Conservation (phyloP, 1,139 yeast genomes). For the Magnusiomyces fungicola region DNA sequence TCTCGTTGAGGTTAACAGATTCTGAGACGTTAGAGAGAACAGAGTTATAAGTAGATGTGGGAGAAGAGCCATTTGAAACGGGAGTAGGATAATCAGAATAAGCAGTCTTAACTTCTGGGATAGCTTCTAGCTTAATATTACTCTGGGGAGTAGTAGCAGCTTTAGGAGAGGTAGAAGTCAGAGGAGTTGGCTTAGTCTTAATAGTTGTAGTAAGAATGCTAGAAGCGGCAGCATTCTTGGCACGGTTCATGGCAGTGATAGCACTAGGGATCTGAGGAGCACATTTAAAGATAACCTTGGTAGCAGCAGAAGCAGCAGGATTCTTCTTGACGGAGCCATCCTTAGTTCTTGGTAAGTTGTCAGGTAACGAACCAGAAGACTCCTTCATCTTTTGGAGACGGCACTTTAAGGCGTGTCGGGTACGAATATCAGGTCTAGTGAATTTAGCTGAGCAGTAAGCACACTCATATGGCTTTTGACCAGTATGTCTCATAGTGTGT, state of each 20-base stretch:
- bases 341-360: background rate
- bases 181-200: background rate
- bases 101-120: background rate
- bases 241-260: background rate
- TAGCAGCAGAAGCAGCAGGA: background rate
- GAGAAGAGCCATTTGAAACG: background rate
- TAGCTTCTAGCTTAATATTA: background rate
- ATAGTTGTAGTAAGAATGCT: background rate
- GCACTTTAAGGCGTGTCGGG: slow-evolving; percentile 24
- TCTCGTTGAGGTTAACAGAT: background rate
- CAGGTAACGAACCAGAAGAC: slow-evolving; percentile 2
- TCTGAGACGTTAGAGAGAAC: background rate
- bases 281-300: background rate
- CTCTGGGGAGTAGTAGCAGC: background rate
- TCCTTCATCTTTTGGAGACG: slow-evolving; percentile 11
- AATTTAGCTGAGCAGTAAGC: slow-evolving; percentile 23
- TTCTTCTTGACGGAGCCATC: background rate
- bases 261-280: background rate
- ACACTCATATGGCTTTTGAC: slow-evolving; percentile 27
- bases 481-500: slow-evolving; percentile 29
- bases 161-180: background rate
- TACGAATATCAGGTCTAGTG: slow-evolving; percentile 27
- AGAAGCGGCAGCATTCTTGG: background rate
- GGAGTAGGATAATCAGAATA: background rate
- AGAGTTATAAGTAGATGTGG: background rate